phyloP scores from a whole-genome alignment of 2,329 filamentous ascomycete genomes.

The Colletotrichum agaves region DNA sequence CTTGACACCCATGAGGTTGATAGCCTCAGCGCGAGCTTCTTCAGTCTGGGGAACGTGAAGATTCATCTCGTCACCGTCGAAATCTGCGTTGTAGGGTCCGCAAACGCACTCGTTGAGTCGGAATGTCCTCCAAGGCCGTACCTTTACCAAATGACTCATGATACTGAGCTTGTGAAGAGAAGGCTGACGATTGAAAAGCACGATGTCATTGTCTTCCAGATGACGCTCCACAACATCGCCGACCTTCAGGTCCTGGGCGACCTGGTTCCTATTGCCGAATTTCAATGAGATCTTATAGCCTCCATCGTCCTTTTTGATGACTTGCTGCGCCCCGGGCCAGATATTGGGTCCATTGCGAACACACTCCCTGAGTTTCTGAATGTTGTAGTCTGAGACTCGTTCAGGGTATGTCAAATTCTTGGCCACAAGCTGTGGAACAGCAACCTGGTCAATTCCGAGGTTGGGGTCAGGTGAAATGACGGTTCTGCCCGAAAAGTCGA shows the following conservation, averaged over 20 bases:
- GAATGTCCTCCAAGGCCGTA: conserved; percentile 95
- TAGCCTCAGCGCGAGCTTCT: conserved; percentile 93
- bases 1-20: conserved; percentile 97
- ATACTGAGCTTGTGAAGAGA: conserved; percentile 99
- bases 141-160: conserved; percentile 92
- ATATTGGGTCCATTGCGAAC: conserved; percentile 79
- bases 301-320: conserved; percentile 73
- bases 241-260: conserved; percentile 79
- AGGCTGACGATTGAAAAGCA: conserved; percentile 97
- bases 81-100: conserved; percentile 98
- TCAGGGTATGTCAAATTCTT: conserved; percentile 97
- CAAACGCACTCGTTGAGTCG: conserved; percentile 98
- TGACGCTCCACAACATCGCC: conserved; percentile 95
- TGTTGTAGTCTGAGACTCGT: conserved; percentile 84
- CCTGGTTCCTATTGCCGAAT: conserved; percentile 75
- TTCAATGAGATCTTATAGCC: conserved; percentile 79
- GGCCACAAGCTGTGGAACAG: conserved; percentile 90
- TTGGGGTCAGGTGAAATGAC: conserved; percentile 99
- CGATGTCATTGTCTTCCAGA: conserved; percentile 93
- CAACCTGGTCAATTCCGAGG: conserved; percentile 90
- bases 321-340: conserved; percentile 89
- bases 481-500: conserved; percentile 96
- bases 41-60: conserved; percentile 97
- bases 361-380: conserved; percentile 80
- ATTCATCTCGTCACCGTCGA: conserved; percentile 99